phyloP scores from a whole-genome alignment of 805 yeast species.

The Priceomyces fermenticarens region DNA sequence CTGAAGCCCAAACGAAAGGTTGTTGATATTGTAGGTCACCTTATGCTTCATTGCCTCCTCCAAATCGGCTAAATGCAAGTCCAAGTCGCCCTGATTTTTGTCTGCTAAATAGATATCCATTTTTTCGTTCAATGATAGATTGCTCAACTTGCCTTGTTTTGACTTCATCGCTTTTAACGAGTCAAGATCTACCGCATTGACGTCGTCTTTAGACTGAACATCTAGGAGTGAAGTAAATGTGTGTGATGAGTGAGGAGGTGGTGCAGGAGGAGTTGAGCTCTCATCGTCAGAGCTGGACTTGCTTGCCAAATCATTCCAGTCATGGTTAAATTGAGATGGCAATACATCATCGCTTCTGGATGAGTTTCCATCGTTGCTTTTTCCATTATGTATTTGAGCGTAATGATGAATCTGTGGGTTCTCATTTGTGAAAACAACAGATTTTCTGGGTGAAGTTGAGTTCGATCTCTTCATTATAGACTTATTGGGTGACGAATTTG shows the following conservation, averaged over 20 bases:
- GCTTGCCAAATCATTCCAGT: slow-evolving; percentile 17
- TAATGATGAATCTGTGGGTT: slow-evolving; percentile 34
- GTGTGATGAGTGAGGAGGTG: slow-evolving; percentile 22
- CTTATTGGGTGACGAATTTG: slow-evolving; percentile 30
- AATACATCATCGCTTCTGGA: slow-evolving; percentile 3
- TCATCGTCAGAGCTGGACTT: slow-evolving; percentile 6
- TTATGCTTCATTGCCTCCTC: slow-evolving; percentile 21
- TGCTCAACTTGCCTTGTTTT: slow-evolving; percentile 23
- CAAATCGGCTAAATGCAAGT: slow-evolving; percentile 32
- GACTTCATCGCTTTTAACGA: slow-evolving; percentile 16
- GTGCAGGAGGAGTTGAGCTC: slow-evolving; percentile 22
- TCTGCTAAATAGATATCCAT: slow-evolving; percentile 39
- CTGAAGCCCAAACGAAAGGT: slow-evolving; percentile 29
- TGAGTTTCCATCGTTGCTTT: slow-evolving; percentile 3
- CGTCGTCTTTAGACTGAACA: slow-evolving; percentile 9
- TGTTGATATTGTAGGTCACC: slow-evolving; percentile 32
- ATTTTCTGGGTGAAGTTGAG: slow-evolving; percentile 28
- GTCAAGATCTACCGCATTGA: slow-evolving; percentile 10
- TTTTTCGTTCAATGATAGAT: slow-evolving; percentile 42
- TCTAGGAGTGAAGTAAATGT: slow-evolving; percentile 8
- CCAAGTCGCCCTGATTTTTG: slow-evolving; percentile 18
- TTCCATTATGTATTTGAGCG: not conserved
- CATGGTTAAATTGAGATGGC: slow-evolving; percentile 11
- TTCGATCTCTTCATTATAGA: slow-evolving; percentile 32
- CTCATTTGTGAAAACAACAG: slow-evolving; percentile 31